These are phyloP conservation scores for Nakazawaea sp. DNA, from an alignment of 805 yeast genomes.

Conservation along the genomic window DNA sequence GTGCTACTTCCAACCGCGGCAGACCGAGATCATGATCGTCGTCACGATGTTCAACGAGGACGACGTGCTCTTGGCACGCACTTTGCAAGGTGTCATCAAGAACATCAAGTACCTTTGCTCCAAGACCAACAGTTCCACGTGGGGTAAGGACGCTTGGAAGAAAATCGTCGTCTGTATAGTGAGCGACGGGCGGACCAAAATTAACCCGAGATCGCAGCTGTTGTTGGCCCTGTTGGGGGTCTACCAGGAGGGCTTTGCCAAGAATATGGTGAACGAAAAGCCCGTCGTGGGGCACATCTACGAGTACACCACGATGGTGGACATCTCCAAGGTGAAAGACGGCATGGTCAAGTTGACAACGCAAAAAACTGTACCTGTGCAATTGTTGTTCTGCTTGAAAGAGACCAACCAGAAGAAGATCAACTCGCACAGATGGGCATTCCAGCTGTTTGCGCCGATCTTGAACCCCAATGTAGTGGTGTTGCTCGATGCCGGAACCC, in stretches of 20 bases:
- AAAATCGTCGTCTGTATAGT: constrained; percentile 85
- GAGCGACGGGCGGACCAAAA: constrained; percentile 85
- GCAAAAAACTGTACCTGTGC: constrained; percentile 71
- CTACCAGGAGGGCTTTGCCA: constrained; percentile 94
- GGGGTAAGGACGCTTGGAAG: constrained; percentile 98
- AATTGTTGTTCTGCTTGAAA: constrained; percentile 81
- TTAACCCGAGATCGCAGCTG: constrained; percentile 73
- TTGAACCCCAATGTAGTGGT: constrained; percentile 79
- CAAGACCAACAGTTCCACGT: constrained; percentile 53
- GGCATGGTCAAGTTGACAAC: constrained; percentile 62
- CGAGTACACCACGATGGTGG: constrained; percentile 90
- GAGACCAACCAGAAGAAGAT: constrained; percentile 86
- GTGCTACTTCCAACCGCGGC: constrained; percentile 69
- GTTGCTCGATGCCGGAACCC: constrained; percentile 90
- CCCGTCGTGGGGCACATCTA: constrained; percentile 83
- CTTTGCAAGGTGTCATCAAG: constrained; percentile 85
- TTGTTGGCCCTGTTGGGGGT: constrained; percentile 82
- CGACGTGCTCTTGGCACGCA: constrained; percentile 74
- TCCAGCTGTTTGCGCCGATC: constrained; percentile 84
- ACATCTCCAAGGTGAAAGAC: constrained; percentile 61
- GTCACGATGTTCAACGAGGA: constrained; percentile 89
- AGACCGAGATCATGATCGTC: constrained; percentile 80
- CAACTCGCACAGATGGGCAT: constrained; percentile 95
- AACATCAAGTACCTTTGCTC: constrained; percentile 73
- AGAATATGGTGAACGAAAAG: constrained; percentile 77